Percentiles rank a stretch among this genome's conserved stretches.
Conservation (phyloP, 192 early-diverging fungal species). For the Powellomyces hirtus region DNA sequence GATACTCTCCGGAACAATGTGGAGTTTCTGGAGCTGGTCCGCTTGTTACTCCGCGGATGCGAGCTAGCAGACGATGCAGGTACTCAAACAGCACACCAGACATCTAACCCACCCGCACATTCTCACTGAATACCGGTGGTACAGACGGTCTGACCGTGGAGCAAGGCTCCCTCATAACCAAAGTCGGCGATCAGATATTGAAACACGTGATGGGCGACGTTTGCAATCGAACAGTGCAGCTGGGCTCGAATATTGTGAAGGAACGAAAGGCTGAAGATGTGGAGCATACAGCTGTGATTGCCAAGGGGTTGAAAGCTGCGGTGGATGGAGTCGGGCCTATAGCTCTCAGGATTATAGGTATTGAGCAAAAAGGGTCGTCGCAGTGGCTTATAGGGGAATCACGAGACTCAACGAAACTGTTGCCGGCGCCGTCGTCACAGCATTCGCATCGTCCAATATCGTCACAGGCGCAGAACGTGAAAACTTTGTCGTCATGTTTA, state of each 20-base stretch:
- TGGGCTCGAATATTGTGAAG: no score
- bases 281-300: not conserved
- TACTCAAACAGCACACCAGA: no score
- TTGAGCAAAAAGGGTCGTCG: no score
- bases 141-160: no score
- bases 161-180: not conserved
- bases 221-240: not conserved
- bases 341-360: not conserved
- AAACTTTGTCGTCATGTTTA: not conserved
- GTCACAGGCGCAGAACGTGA: constrained; percentile 1
- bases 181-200: not conserved
- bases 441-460: not conserved
- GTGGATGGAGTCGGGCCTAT: not conserved
- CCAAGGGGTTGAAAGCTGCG: not conserved
- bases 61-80: not conserved
- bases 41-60: not conserved
- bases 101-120: no score
- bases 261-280: no score
- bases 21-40: constrained; percentile 10
- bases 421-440: not conserved
- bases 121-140: no score
- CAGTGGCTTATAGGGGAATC: not conserved
- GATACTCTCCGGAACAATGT: not conserved
- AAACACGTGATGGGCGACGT: not conserved
- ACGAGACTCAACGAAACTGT: not conserved